phyloP scores from a whole-genome alignment of 306 rosid species.

The Purshia tridentata region DNA sequence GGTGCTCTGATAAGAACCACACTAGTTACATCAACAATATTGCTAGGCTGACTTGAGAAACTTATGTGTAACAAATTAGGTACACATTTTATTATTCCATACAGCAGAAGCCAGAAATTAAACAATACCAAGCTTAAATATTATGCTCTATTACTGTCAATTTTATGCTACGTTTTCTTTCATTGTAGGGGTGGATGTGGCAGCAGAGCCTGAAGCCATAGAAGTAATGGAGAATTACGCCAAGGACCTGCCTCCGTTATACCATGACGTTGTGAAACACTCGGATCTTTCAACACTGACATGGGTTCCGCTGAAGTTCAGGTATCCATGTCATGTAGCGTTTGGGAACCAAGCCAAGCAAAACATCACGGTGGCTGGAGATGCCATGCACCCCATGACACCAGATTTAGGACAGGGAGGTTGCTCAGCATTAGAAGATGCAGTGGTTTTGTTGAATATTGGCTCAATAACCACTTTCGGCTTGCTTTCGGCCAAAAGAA shows the following conservation, averaged over 20 bases:
- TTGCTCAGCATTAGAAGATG: constrained; percentile 23
- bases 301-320: constrained; percentile 16
- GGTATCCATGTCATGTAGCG: constrained; percentile 18
- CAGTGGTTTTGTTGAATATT: constrained; percentile 21
- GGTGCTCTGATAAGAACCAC: neutral
- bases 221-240: constrained; percentile 20
- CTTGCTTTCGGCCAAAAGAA: too few relatives aligned
- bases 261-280: neutral
- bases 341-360: constrained; percentile 14
- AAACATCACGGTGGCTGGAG: constrained; percentile 22
- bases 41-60: too few relatives aligned
- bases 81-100: too few relatives aligned
- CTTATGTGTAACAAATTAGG: too few relatives aligned
- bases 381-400: constrained; percentile 34
- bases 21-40: neutral
- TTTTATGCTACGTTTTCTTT: neutral
- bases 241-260: constrained; percentile 10
- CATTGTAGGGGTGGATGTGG: neutral
- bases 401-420: constrained; percentile 21
- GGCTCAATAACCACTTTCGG: too few relatives aligned
- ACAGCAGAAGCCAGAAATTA: too few relatives aligned
- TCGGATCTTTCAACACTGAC: constrained; percentile 21
- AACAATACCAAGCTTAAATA: too few relatives aligned
- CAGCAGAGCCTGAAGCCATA: neutral
- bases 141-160: too few relatives aligned